Percentiles rank a stretch among this genome's conserved stretches.
phyloP scores from a whole-genome alignment of 2,329 filamentous ascomycete species.

The Penicillium sp. region DNA sequence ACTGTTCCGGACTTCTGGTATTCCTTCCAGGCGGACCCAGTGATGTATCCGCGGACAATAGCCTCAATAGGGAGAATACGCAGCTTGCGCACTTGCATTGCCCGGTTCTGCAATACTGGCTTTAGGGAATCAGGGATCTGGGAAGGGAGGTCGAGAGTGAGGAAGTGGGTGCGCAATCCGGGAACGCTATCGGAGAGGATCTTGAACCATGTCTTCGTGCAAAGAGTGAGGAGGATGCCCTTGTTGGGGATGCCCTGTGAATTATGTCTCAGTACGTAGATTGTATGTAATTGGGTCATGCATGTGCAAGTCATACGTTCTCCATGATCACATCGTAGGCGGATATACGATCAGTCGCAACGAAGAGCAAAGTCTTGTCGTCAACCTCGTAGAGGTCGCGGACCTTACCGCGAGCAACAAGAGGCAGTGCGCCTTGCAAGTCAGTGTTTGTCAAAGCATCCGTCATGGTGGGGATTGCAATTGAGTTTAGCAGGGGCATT shows the following conservation, averaged over 20 bases:
- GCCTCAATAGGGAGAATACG: slow-evolving; percentile 77
- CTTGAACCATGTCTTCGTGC: slow-evolving; percentile 69
- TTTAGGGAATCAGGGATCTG: slow-evolving; percentile 50
- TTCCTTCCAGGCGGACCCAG: slow-evolving; percentile 80
- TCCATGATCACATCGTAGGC: slow-evolving; percentile 90
- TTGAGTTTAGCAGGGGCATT: slow-evolving; percentile 4
- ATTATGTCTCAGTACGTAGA: slow-evolving; percentile 14
- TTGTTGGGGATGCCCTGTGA: slow-evolving; percentile 65
- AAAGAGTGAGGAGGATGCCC: slow-evolving; percentile 65
- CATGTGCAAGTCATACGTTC: slow-evolving; percentile 55
- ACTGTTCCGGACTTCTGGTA: slow-evolving; percentile 73
- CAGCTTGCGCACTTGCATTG: slow-evolving; percentile 74
- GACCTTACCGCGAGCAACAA: slow-evolving; percentile 69
- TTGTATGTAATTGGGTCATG: not conserved
- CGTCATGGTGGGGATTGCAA: slow-evolving; percentile 30
- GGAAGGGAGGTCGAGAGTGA: slow-evolving; percentile 58
- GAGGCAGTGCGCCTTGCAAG: slow-evolving; percentile 45
- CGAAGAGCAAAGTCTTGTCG: slow-evolving; percentile 71
- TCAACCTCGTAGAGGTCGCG: slow-evolving; percentile 77
- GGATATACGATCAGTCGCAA: slow-evolving; percentile 86
- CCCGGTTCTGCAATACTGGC: slow-evolving; percentile 60
- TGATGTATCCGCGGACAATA: slow-evolving; percentile 88
- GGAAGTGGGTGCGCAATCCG: slow-evolving; percentile 62
- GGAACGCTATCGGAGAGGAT: slow-evolving; percentile 59
- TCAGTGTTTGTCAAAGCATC: slow-evolving; percentile 43